Conservation (phyloP, 768 basidiomycete species). For the Cystobasidium ongulense region DNA sequence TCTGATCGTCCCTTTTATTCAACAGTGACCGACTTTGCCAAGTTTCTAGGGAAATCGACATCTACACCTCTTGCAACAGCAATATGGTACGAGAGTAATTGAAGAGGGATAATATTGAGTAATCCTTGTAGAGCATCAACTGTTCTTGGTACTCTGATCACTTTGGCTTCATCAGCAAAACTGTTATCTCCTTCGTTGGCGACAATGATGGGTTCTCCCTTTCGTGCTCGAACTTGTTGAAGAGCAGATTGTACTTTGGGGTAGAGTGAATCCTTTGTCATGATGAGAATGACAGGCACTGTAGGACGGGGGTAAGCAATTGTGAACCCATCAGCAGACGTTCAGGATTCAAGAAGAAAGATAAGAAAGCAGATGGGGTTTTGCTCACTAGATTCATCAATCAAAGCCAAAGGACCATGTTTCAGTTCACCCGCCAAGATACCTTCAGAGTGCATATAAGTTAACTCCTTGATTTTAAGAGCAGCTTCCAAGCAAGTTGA, state of each 20-base stretch:
- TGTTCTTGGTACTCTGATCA: conserved; percentile 88
- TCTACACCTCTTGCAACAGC: conserved; percentile 93
- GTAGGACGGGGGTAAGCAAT: too few relatives aligned
- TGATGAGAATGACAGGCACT: conserved; percentile 75
- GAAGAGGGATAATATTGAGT: conserved; percentile 91
- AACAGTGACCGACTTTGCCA: conserved; percentile 45
- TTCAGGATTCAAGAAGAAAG: too few relatives aligned
- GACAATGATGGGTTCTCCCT: conserved; percentile 87
- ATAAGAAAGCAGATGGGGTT: too few relatives aligned
- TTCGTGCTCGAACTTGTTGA: conserved; percentile 92
- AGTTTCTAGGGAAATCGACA: conserved; percentile 95
- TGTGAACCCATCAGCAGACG: too few relatives aligned
- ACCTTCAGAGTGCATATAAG: conserved; percentile 64
- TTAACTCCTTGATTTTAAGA: conserved; percentile 95
- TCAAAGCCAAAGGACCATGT: conserved; percentile 92
- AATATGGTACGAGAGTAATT: conserved; percentile 89
- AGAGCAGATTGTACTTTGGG: conserved; percentile 97
- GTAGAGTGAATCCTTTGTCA: conserved; percentile 97
- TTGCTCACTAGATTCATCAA: conserved; percentile 89
- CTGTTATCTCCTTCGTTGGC: conserved; percentile 83
- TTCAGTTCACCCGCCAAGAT: conserved; percentile 98
- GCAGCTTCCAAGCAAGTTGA: conserved; percentile 98
- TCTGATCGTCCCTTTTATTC: conserved; percentile 3
- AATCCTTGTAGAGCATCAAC: conserved; percentile 91
- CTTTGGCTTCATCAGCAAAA: conserved; percentile 62